Percentiles rank a stretch among this genome's conserved stretches.
Conservation (phyloP, 768 basidiomycete genomes). For the Hysterangium stoloniferum region DNA sequence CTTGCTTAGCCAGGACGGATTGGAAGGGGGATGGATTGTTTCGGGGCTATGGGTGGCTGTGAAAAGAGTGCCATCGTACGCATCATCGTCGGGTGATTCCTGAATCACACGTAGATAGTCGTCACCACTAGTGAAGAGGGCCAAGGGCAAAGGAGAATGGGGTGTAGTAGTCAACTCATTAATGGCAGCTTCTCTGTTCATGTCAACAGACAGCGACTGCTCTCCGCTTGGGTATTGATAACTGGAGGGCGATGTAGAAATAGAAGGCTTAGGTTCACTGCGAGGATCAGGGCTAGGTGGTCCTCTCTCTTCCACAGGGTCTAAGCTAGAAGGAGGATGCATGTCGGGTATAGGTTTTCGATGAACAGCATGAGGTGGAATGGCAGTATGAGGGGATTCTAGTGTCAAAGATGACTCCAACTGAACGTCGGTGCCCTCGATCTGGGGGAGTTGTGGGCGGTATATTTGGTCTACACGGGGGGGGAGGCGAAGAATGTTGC, state of each 20-base stretch:
- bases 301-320: too few species aligned
- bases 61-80: background rate
- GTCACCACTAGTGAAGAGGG: too few species aligned
- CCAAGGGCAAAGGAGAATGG: too few species aligned
- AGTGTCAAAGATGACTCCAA: background rate
- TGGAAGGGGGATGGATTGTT: background rate
- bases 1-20: background rate
- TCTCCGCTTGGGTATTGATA: background rate
- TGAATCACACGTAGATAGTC: too few species aligned
- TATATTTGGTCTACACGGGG: slow-evolving; percentile 5
- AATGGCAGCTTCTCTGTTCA: too few species aligned
- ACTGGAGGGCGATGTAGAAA: background rate
- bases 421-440: background rate
- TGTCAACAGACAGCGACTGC: too few species aligned
- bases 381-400: background rate
- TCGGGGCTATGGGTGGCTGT: background rate
- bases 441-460: background rate
- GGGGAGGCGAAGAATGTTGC: background rate
- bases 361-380: background rate
- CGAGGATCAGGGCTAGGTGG: too few species aligned
- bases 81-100: background rate
- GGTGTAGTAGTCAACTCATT: too few species aligned
- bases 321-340: background rate
- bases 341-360: background rate
- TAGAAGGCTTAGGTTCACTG: background rate